phyloP scores from a whole-genome alignment of 805 yeast species.

The Metschnikowia noctiluminum region DNA sequence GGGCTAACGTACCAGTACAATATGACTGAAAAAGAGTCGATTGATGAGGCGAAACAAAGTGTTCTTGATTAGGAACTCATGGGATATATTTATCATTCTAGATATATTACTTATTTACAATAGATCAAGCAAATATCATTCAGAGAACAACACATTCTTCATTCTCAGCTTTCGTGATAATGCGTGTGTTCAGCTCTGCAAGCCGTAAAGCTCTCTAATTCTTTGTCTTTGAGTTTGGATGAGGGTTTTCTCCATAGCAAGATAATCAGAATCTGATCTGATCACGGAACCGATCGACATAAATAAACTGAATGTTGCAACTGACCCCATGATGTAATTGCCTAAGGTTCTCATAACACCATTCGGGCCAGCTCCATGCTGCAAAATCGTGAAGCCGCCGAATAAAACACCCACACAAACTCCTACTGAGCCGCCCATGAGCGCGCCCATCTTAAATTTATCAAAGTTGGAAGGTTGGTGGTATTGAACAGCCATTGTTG shows the following conservation, averaged over 20 bases:
- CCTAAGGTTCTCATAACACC: conserved; percentile 97
- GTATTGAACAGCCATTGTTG: conserved; percentile 18
- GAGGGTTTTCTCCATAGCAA: conserved; percentile 20
- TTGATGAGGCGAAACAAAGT: too few species aligned
- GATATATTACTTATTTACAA: conserved; percentile 3
- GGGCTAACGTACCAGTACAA: conserved; percentile 67
- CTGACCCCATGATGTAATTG: conserved; percentile 93
- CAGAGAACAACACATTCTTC: too few species aligned
- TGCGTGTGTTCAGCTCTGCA: conserved; percentile 6
- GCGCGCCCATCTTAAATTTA: conserved; percentile 96
- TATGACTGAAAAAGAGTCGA: conserved; percentile 13
- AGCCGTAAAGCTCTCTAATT: conserved; percentile 18
- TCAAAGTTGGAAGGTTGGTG: conserved; percentile 84
- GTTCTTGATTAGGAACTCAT: too few species aligned
- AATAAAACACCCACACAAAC: conserved; percentile 92
- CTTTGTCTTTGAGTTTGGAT: conserved; percentile 16
- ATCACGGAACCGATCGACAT: conserved; percentile 95
- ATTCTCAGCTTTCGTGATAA: background rate
- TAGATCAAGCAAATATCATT: background rate
- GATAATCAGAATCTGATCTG: conserved; percentile 58
- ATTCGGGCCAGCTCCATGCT: conserved; percentile 96
- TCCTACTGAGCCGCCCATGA: conserved; percentile 93
- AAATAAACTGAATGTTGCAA: conserved; percentile 93
- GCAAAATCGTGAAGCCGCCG: conserved; percentile 88
- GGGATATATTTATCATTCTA: background rate